These are phyloP conservation scores for Lasiosphaeria ovina DNA, from an alignment of 495 filamentous ascomycete species.

Conservation along the genomic window DNA sequence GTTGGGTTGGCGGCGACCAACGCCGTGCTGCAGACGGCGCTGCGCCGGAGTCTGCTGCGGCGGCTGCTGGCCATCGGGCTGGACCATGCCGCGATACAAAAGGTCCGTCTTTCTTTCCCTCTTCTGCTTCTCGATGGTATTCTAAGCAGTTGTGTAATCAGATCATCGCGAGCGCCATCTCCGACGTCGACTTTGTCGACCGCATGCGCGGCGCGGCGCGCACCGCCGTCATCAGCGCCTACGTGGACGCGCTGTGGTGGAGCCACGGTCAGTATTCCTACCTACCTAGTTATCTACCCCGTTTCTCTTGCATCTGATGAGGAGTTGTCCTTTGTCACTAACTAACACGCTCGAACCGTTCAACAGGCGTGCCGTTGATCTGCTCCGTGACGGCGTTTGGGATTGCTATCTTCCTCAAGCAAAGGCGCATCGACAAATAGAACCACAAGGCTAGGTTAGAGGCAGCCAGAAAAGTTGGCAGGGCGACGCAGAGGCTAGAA, in stretches of 20 bases:
- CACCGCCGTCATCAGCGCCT: slow-evolving; percentile 30
- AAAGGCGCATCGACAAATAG: slow-evolving; percentile 11
- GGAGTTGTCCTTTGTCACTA: background rate
- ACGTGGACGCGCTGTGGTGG: slow-evolving; percentile 40
- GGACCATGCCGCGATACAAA: slow-evolving; percentile 18
- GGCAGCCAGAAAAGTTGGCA: background rate
- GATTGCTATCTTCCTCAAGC: slow-evolving; percentile 25
- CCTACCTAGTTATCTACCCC: background rate
- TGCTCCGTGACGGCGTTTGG: slow-evolving; percentile 21
- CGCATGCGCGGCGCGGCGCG: slow-evolving; percentile 38
- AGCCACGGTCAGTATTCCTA: slow-evolving; percentile 31
- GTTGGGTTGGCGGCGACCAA: slow-evolving; percentile 52
- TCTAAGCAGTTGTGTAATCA: slow-evolving; percentile 11
- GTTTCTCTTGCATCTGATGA: background rate
- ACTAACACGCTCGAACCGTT: background rate
- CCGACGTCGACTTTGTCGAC: slow-evolving; percentile 52
- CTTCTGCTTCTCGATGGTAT: background rate
- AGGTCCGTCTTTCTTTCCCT: slow-evolving; percentile 16
- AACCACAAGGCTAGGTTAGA: slow-evolving; percentile 25
- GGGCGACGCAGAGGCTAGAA: too few relatives aligned
- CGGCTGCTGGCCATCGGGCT: slow-evolving; percentile 29
- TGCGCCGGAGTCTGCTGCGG: slow-evolving; percentile 21
- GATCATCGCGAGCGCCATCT: slow-evolving; percentile 39
- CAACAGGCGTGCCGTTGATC: slow-evolving; percentile 24
- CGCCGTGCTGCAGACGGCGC: slow-evolving; percentile 37